Conservation (phyloP, 139 green algal genomes). For the Picochlorum costavermella region DNA sequence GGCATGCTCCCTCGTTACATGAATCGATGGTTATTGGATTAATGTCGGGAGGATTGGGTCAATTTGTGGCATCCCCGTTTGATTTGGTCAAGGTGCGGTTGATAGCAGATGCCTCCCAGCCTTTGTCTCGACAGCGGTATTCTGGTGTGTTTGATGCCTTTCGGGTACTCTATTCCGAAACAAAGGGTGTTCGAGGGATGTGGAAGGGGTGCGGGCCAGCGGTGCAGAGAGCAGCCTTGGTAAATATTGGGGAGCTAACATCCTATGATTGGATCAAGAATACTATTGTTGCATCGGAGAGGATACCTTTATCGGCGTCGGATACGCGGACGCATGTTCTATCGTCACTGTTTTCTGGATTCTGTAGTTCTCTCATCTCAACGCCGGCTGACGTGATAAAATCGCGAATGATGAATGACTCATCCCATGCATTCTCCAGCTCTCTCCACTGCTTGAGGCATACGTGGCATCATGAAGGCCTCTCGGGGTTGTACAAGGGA, state of each 20-base stretch:
- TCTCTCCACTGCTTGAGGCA: slow-evolving; percentile 48
- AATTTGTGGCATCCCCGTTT: slow-evolving; percentile 49
- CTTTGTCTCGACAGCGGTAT: slow-evolving; percentile 31
- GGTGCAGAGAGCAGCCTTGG: slow-evolving; percentile 52
- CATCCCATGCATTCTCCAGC: slow-evolving; percentile 21
- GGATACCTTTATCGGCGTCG: slow-evolving; percentile 13
- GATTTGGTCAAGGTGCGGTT: slow-evolving; percentile 61
- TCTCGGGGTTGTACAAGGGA: slow-evolving; percentile 48
- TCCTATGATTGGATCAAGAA: slow-evolving; percentile 53
- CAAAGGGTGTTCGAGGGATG: slow-evolving; percentile 44
- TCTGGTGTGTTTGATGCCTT: slow-evolving; percentile 7
- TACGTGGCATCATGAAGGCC: slow-evolving; percentile 41
- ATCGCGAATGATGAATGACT: slow-evolving; percentile 60
- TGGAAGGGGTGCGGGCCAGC: slow-evolving; percentile 50
- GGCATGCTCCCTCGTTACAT: background rate
- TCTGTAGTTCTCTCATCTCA: slow-evolving; percentile 18
- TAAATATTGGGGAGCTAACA: slow-evolving; percentile 64
- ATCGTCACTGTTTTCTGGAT: slow-evolving; percentile 35
- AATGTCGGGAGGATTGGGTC: slow-evolving; percentile 41
- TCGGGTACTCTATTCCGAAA: slow-evolving; percentile 7
- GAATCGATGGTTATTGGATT: slow-evolving; percentile 32
- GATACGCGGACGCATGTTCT: slow-evolving; percentile 41
- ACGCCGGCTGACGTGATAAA: slow-evolving; percentile 57
- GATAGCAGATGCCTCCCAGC: slow-evolving; percentile 36
- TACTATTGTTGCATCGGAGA: slow-evolving; percentile 19